phyloP scores from a whole-genome alignment of 2,329 filamentous ascomycete species.

The Fusarium transvaalense region DNA sequence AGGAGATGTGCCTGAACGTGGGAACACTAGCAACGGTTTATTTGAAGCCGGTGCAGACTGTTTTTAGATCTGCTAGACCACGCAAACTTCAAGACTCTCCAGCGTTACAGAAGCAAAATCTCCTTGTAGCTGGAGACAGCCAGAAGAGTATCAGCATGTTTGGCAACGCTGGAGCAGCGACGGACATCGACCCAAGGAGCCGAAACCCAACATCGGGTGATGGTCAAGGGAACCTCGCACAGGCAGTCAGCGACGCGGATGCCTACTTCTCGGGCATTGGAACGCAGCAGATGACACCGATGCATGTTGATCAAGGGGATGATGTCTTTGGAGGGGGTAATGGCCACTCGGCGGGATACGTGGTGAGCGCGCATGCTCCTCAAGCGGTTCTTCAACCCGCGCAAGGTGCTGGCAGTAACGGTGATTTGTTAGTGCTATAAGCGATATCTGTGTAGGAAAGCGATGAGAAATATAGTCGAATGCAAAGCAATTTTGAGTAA shows the following conservation, averaged over 20 bases:
- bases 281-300: slow-evolving; percentile 77
- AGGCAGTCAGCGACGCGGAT: slow-evolving; percentile 86
- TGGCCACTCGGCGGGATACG: slow-evolving; percentile 68
- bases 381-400: slow-evolving; percentile 80
- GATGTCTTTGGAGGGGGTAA: slow-evolving; percentile 71
- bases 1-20: slow-evolving; percentile 97
- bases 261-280: slow-evolving; percentile 88
- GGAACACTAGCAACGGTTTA: slow-evolving; percentile 97
- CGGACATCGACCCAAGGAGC: slow-evolving; percentile 62
- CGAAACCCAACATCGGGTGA: slow-evolving; percentile 47
- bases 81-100: slow-evolving; percentile 84
- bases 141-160: slow-evolving; percentile 73
- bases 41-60: slow-evolving; percentile 95
- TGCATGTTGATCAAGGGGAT: slow-evolving; percentile 75
- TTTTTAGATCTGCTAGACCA: slow-evolving; percentile 90
- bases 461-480: slow-evolving; percentile 33
- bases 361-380: slow-evolving; percentile 85
- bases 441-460: slow-evolving; percentile 34
- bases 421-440: slow-evolving; percentile 77
- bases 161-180: slow-evolving; percentile 64
- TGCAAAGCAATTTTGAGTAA: slow-evolving; percentile 16
- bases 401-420: slow-evolving; percentile 73
- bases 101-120: slow-evolving; percentile 80
- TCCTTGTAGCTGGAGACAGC: slow-evolving; percentile 66
- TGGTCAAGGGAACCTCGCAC: slow-evolving; percentile 66